phyloP scores from a whole-genome alignment of 1,139 yeast genomes.

The Pneumocystis wakefieldiae region DNA sequence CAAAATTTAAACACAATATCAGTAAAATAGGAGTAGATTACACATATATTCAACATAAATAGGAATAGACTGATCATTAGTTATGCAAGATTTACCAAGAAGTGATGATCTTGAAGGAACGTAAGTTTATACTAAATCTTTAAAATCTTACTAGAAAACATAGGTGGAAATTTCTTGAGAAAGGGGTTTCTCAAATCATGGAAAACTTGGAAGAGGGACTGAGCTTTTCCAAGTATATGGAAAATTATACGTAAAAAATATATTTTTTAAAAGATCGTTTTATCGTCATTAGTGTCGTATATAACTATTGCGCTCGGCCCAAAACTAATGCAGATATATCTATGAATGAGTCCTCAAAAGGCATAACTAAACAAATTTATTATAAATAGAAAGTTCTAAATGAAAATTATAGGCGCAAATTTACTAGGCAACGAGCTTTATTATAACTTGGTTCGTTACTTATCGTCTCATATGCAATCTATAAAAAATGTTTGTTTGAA shows the following conservation, averaged over 20 bases:
- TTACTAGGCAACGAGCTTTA: slow-evolving; percentile 84
- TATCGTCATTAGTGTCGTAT: slow-evolving; percentile 47
- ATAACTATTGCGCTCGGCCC: slow-evolving; percentile 76
- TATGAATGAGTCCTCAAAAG: slow-evolving; percentile 22
- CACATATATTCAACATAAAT: background rate
- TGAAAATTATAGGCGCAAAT: slow-evolving; percentile 22
- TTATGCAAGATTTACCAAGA: background rate
- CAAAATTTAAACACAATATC: background rate
- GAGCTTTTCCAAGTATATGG: slow-evolving; percentile 23
- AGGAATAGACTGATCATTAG: background rate
- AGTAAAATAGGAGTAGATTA: background rate
- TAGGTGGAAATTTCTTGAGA: slow-evolving; percentile 14
- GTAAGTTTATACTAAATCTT: background rate
- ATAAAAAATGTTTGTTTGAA: background rate
- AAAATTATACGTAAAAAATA: slow-evolving; percentile 25
- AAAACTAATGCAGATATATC: slow-evolving; percentile 42
- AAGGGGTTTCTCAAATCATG: slow-evolving; percentile 12
- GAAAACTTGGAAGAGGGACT: slow-evolving; percentile 11
- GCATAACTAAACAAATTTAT: slow-evolving; percentile 13
- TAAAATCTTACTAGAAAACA: background rate
- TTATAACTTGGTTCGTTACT: slow-evolving; percentile 49
- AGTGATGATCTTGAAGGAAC: slow-evolving; percentile 2
- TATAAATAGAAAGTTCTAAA: slow-evolving; percentile 20
- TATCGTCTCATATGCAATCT: slow-evolving; percentile 42
- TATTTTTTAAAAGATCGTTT: background rate